These are phyloP conservation scores for Pichia sp. DNA, from an alignment of 1,139 yeast genomes.

Conservation along the genomic window DNA sequence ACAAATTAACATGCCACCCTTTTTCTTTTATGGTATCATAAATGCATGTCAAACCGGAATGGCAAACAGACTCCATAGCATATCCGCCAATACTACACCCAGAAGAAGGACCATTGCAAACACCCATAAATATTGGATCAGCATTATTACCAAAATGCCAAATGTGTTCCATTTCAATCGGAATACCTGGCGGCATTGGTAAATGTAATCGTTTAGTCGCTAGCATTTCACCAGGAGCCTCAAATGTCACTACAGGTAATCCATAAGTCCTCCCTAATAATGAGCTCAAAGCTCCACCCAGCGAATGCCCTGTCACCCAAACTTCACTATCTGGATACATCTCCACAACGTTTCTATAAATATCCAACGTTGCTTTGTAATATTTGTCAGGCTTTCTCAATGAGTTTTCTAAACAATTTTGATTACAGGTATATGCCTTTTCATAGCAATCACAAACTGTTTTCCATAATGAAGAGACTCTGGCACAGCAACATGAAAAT, in stretches of 20 bases:
- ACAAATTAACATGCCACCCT: conserved; percentile 87
- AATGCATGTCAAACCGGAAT: conserved; percentile 79
- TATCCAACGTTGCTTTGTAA: conserved; percentile 71
- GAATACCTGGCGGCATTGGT: conserved; percentile 90
- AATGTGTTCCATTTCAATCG: conserved; percentile 67
- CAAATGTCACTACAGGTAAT: conserved; percentile 80
- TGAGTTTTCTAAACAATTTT: conserved; percentile 76
- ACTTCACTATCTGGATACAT: conserved; percentile 66
- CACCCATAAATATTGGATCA: conserved; percentile 95
- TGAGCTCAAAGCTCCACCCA: conserved; percentile 85
- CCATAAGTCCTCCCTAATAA: conserved; percentile 87
- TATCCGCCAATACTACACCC: conserved; percentile 89
- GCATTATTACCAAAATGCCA: conserved; percentile 98
- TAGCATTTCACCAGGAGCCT: conserved; percentile 88
- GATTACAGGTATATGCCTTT: conserved; percentile 81
- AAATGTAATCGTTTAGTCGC: conserved; percentile 80
- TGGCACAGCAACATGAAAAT: conserved; percentile 94
- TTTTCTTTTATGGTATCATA: conserved; percentile 85
- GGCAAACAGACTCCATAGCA: conserved; percentile 97
- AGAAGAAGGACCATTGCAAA: conserved; percentile 91
- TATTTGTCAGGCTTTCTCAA: conserved; percentile 69
- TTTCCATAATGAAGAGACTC: conserved; percentile 86
- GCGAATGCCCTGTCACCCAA: conserved; percentile 94
- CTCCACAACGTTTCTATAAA: conserved; percentile 62
- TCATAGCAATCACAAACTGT: conserved; percentile 94